Percentiles rank a stretch among this genome's conserved stretches.
Evolutionary conservation across 257 asterid species (phyloP).

Genomic region (Ocimum tenuiflorum): DNA sequence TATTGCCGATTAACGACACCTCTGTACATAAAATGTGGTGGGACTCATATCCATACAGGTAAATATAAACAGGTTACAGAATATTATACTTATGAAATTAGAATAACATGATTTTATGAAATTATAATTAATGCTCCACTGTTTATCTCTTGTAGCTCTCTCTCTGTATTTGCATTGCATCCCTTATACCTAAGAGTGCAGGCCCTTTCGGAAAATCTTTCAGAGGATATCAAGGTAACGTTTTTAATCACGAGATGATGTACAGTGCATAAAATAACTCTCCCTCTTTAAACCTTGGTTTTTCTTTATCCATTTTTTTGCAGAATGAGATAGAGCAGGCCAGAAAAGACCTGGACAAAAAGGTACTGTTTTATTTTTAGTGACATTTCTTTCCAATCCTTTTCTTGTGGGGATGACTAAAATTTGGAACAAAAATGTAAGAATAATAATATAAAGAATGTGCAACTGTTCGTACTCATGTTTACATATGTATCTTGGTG

Average conservation of each 20-base stretch:
- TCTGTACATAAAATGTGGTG: conserved; percentile 98
- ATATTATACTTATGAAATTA: neutral
- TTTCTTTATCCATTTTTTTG: conserved; percentile 5
- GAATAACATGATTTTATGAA: neutral
- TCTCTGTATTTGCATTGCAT: conserved; percentile 94
- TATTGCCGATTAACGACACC: conserved; percentile 90
- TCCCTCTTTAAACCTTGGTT: neutral
- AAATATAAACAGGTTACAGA: neutral
- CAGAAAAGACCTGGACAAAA: conserved; percentile 53
- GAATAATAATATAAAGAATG: too few relatives aligned
- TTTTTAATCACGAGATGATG: conserved; percentile 8
- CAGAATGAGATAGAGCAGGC: conserved; percentile 74
- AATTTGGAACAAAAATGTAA: too few relatives aligned
- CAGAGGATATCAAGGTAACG: conserved; percentile 63
- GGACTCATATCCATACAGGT: conserved; percentile 99
- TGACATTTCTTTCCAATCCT: too few relatives aligned
- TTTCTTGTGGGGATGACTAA: too few relatives aligned
- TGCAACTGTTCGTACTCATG: too few relatives aligned
- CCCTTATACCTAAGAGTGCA: conserved; percentile 93
- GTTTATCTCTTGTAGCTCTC: conserved; percentile 62
- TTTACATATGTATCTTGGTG: too few relatives aligned
- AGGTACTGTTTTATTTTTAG: conserved; percentile 44
- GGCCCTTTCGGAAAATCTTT: conserved; percentile 58
- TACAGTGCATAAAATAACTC: neutral
- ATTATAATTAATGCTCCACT: too few relatives aligned